Evolutionary conservation across 495 filamentous ascomycete species (phyloP).

Genomic region (Xylaria grammica): DNA sequence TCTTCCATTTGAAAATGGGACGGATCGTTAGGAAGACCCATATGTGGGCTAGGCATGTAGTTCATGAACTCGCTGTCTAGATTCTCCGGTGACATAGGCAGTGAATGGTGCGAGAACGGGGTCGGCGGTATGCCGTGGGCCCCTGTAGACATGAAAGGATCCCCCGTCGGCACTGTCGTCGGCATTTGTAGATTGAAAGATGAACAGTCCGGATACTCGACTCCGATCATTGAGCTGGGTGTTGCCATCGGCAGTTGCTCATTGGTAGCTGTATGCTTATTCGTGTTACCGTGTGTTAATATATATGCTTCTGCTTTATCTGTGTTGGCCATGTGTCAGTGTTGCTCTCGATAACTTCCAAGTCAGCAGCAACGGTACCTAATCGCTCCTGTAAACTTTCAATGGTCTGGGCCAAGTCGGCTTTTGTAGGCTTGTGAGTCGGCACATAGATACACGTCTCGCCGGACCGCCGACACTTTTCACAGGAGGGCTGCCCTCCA

Average conservation of each 20-base stretch:
- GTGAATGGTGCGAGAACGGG: constrained; percentile 18
- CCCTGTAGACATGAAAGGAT: constrained; percentile 12
- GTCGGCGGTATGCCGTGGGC: constrained; percentile 20
- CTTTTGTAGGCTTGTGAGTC: constrained; percentile 27
- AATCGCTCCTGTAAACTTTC: constrained; percentile 27
- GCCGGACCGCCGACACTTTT: constrained; percentile 26
- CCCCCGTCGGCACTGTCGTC: not conserved
- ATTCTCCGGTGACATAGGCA: constrained; percentile 22
- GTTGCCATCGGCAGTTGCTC: constrained; percentile 5
- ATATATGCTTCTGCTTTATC: constrained; percentile 28
- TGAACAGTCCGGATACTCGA: constrained; percentile 20
- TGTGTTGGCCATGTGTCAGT: constrained; percentile 14
- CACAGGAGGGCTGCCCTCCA: constrained; percentile 25
- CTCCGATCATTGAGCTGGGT: constrained; percentile 18
- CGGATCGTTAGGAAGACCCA: constrained; percentile 10
- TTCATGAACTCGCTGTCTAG: constrained; percentile 22
- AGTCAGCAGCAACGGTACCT: constrained; percentile 8
- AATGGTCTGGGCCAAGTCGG: constrained; percentile 26
- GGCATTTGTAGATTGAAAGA: constrained; percentile 13
- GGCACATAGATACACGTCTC: constrained; percentile 26
- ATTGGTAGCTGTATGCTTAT: constrained; percentile 1
- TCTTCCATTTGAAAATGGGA: constrained; percentile 18
- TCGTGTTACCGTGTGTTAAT: constrained; percentile 22
- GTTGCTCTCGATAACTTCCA: not conserved
- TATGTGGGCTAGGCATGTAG: constrained; percentile 14